Evolutionary conservation across 2,329 filamentous ascomycete species (phyloP).

Genomic region (Alternaria consortialis): DNA sequence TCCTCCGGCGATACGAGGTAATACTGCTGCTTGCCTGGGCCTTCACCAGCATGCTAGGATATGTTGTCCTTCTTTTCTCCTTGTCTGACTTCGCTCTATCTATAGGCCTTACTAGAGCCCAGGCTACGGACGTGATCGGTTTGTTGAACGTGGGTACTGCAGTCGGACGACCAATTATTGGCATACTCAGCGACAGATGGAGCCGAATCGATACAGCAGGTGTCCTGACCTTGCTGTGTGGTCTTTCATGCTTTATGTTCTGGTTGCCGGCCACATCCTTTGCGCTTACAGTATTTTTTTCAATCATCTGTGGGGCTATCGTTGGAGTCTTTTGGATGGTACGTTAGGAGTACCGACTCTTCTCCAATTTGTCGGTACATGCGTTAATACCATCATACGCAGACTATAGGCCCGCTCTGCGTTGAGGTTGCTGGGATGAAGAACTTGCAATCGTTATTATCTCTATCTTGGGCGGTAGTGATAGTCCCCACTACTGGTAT

Average conservation of each 20-base stretch:
- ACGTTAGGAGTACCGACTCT: conserved; percentile 8
- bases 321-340: conserved; percentile 61
- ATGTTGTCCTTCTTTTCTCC: conserved; percentile 58
- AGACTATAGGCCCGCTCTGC: conserved; percentile 53
- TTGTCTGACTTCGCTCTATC: conserved; percentile 58
- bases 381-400: conserved; percentile 1
- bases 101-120: conserved; percentile 51
- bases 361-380: background rate
- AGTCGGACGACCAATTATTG: conserved; percentile 58
- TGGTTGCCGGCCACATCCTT: conserved; percentile 59
- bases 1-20: conserved; percentile 50
- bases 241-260: conserved; percentile 52
- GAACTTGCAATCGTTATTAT: conserved; percentile 53
- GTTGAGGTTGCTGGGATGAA: conserved; percentile 54
- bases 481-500: conserved; percentile 42
- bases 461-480: conserved; percentile 50
- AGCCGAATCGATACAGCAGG: conserved; percentile 56
- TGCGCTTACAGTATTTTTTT: conserved; percentile 56
- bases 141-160: conserved; percentile 60
- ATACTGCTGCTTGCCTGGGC: conserved; percentile 53
- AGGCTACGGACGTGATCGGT: conserved; percentile 55
- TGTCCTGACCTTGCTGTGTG: conserved; percentile 51
- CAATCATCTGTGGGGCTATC: conserved; percentile 55
- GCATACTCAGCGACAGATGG: conserved; percentile 56
- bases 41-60: conserved; percentile 59